Evolutionary conservation across 2,329 filamentous ascomycete genomes (phyloP).

Genomic region (Talaromyces marneffei): DNA sequence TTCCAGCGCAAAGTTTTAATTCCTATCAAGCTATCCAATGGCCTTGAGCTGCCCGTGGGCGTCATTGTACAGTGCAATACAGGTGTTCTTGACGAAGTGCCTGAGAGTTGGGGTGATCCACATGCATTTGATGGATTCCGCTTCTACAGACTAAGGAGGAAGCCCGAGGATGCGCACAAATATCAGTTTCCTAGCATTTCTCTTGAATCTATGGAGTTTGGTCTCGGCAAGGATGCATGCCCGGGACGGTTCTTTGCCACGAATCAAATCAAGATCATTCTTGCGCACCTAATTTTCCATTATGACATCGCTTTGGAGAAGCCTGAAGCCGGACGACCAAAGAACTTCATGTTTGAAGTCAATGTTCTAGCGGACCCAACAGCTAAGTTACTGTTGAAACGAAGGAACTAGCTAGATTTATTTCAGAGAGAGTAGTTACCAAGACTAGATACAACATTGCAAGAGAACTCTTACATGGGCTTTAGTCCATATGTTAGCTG

Average conservation of each 20-base stretch:
- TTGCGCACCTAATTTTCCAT: slow-evolving; percentile 25
- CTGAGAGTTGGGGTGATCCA: background rate
- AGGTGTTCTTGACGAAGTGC: background rate
- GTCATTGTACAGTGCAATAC: slow-evolving; percentile 9
- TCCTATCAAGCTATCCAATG: slow-evolving; percentile 7
- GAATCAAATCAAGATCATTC: slow-evolving; percentile 22
- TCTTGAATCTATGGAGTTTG: slow-evolving; percentile 20
- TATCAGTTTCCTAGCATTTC: slow-evolving; percentile 7
- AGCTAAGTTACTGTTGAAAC: slow-evolving; percentile 1
- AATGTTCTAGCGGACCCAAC: slow-evolving; percentile 6
- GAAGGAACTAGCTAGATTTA: background rate
- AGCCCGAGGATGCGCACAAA: slow-evolving; percentile 2
- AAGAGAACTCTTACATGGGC: background rate
- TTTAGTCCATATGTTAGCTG: background rate
- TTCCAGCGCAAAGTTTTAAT: slow-evolving; percentile 2
- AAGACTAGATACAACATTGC: background rate
- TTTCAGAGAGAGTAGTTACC: background rate
- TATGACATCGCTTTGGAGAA: slow-evolving; percentile 21
- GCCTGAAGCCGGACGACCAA: background rate
- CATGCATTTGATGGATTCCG: slow-evolving; percentile 6
- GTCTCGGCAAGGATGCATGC: slow-evolving; percentile 49
- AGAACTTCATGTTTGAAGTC: slow-evolving; percentile 10
- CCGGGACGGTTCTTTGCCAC: slow-evolving; percentile 28
- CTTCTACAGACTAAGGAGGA: slow-evolving; percentile 5
- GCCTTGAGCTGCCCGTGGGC: background rate